Base-by-base conservation (phyloP, 2,329 filamentous ascomycete genomes). In the Cryphonectria naterciae region DNA sequence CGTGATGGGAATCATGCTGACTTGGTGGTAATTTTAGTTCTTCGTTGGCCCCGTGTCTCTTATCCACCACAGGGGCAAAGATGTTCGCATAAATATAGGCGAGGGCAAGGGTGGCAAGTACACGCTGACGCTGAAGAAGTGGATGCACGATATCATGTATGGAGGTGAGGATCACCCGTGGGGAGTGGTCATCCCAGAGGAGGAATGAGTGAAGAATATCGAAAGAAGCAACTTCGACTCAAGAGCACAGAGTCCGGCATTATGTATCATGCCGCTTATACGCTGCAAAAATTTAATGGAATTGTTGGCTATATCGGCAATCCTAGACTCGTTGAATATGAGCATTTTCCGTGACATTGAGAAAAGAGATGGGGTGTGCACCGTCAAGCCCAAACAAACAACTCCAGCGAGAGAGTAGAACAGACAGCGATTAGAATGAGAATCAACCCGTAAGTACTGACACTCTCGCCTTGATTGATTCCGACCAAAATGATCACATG, bases 81-180 rank as follows among this genome's bases (percentile, higher is more conserved):
- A 92, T 73, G 84, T 93, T 72, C 77, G 85, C 74, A 87, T 93
- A 70, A 86, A 89, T 66, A 88, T 91, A 83, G 86, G 85, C 66
- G 81, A 82, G 68, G 85, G 85, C 62, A 80, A 84, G 65, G 84
- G 82, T 65, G 90, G 87, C 63, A 79, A 84, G 58, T 85, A 89
- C 76, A 90, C 89, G n/a, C 77, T 80, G 75, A 83, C 84, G 79
- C 82, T 94, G 79, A 94, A 93, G 85, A 81, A 81, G 52, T 91
- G 87, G 87, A 82, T 94, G 74, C 84, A 85, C 74, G 89, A 91
- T 74, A 93, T 94, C 81, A 93, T 93, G 90, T 94, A 91, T 79
- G 92, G 92, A 72, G 86, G 86, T 70, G 88, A 86, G 77, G 77
- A 90, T 70, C 91, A 94, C 78, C 83, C 87, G 64, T 94, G 92